Percentiles rank a stretch among this genome's conserved stretches.
Conservation (phyloP, 495 filamentous ascomycete species). For the Hypomontagnella submonticulosa region DNA sequence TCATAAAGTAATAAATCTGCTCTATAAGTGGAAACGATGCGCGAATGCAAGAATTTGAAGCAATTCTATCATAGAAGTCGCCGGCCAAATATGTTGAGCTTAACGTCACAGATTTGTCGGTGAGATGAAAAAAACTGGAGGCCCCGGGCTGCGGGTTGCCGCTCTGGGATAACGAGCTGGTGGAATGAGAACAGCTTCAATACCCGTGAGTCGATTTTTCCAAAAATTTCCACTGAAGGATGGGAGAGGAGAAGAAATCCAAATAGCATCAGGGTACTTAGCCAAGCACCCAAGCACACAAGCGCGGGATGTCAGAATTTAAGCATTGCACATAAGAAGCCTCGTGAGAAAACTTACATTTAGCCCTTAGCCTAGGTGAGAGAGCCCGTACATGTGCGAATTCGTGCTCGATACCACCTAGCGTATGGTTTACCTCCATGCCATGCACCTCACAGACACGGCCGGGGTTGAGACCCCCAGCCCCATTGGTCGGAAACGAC, state of each 20-base stretch:
- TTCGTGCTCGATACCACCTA: slow-evolving; percentile 18
- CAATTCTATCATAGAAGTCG: background rate
- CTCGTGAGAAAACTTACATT: slow-evolving; percentile 3
- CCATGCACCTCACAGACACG: slow-evolving; percentile 29
- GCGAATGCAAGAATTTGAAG: background rate
- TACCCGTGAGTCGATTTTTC: background rate
- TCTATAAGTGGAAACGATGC: background rate
- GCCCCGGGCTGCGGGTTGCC: slow-evolving; percentile 1
- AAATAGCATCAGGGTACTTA: background rate
- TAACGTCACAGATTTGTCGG: slow-evolving; percentile 7
- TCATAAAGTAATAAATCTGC: background rate
- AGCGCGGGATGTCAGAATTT: slow-evolving; percentile 1
- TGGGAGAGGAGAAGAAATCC: background rate
- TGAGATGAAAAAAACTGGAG: background rate
- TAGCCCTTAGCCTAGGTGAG: slow-evolving; percentile 18
- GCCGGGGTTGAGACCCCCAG: slow-evolving; percentile 3
- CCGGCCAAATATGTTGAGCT: background rate
- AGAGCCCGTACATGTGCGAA: background rate
- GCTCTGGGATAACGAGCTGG: slow-evolving; percentile 6
- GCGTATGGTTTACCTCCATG: slow-evolving; percentile 26
- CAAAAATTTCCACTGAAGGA: background rate
- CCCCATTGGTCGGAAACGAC: slow-evolving; percentile 40
- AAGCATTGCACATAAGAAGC: slow-evolving; percentile 7
- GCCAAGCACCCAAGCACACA: slow-evolving; percentile 16
- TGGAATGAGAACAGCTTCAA: slow-evolving; percentile 5